These are phyloP conservation scores for Allium fistulosum DNA, from an alignment of 106 monocot genomes.

Conservation along the genomic window DNA sequence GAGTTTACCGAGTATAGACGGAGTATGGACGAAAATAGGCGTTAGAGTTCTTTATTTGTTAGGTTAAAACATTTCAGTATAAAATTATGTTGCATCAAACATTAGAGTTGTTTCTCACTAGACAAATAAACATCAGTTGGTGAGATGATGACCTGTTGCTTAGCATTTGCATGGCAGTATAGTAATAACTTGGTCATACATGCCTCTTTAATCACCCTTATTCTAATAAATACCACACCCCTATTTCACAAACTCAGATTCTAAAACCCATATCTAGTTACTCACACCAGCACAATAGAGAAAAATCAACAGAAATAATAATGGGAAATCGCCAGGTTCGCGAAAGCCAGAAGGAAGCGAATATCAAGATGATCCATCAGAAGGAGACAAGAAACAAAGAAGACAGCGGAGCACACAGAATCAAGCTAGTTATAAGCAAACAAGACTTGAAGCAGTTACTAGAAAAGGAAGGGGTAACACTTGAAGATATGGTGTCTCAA, in stretches of 20 bases:
- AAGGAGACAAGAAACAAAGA: not conserved
- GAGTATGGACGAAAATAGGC: too few species aligned
- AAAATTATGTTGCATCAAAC: too few species aligned
- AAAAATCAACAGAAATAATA: not conserved
- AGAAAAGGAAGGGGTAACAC: conserved; percentile 16
- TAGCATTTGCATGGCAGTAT: not conserved
- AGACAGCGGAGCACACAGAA: conserved; percentile 8
- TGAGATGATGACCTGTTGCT: too few species aligned
- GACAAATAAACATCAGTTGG: too few species aligned
- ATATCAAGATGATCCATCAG: conserved; percentile 8
- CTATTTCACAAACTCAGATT: conserved; percentile 4
- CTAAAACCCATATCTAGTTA: not conserved
- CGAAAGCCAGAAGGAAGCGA: conserved; percentile 6
- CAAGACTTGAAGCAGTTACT: conserved; percentile 41
- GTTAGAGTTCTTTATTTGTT: too few species aligned
- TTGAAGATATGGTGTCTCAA: conserved; percentile 23
- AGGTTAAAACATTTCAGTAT: too few species aligned
- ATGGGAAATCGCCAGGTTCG: conserved; percentile 54
- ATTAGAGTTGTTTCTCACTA: too few species aligned
- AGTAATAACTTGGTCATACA: not conserved
- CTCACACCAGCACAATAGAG: not conserved
- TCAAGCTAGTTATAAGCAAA: conserved; percentile 49
- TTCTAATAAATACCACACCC: conserved; percentile 23
- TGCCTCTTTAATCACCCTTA: not conserved
- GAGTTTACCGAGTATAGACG: too few species aligned